Evolutionary conservation across 1,284 basidiomycete species (phyloP).

Genomic region (Somion occarium): DNA sequence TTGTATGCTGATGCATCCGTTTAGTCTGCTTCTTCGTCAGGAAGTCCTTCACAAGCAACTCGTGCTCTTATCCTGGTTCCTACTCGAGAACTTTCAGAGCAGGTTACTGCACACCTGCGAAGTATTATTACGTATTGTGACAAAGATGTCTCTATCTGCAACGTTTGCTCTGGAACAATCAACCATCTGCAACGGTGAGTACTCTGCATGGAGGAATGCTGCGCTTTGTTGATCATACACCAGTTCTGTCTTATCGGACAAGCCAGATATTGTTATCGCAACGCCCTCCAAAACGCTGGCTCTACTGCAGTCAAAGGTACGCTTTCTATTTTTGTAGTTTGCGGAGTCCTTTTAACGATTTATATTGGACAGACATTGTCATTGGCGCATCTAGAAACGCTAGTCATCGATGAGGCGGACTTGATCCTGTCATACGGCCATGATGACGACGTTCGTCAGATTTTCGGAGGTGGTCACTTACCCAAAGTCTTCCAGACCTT

Average conservation of each 20-base stretch:
- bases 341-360: neutral
- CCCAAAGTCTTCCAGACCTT: constrained; percentile 93
- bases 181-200: constrained; percentile 76
- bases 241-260: constrained; percentile 81
- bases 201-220: neutral
- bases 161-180: constrained; percentile 74
- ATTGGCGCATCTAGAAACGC: constrained; percentile 67
- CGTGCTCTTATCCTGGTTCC: constrained; percentile 89
- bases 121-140: constrained; percentile 74
- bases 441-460: constrained; percentile 84
- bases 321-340: constrained; percentile 3
- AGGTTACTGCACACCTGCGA: constrained; percentile 75
- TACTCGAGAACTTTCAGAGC: constrained; percentile 90
- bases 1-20: neutral
- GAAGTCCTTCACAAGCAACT: constrained; percentile 43
- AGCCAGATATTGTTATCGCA: constrained; percentile 88
- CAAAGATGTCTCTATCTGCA: constrained; percentile 69
- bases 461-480: constrained; percentile 74
- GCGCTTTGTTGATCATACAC: neutral
- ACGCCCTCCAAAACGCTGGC: constrained; percentile 86
- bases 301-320: constrained; percentile 76
- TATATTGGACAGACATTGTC: constrained; percentile 46
- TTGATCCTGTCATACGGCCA: constrained; percentile 97
- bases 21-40: constrained; percentile 5
- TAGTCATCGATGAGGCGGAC: constrained; percentile 98